Conservation (phyloP, 106 monocot species). For the Agapanthus africanus region DNA sequence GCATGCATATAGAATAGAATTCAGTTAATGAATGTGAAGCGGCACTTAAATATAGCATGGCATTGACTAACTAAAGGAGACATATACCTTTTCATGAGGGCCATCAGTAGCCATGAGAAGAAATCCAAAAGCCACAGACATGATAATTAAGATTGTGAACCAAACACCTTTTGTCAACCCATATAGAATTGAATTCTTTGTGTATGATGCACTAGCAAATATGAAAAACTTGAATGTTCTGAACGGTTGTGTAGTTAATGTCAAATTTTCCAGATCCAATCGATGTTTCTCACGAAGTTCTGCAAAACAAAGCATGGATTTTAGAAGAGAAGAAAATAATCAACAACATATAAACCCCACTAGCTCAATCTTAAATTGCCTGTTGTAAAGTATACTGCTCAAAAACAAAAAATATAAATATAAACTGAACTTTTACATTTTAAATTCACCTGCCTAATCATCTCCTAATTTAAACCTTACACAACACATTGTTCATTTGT, state of each 20-base stretch:
- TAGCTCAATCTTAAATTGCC: no score
- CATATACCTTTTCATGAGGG: slow-evolving; percentile 66
- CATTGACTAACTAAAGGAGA: no score
- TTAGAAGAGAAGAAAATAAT: background rate
- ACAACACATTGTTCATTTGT: no score
- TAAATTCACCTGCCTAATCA: no score
- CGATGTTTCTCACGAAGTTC: slow-evolving; percentile 53
- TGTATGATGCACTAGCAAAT: slow-evolving; percentile 37
- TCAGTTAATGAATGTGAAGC: no score
- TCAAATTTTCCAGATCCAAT: slow-evolving; percentile 56
- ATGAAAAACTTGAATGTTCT: slow-evolving; percentile 54
- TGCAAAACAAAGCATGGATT: slow-evolving; percentile 24
- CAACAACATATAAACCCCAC: background rate
- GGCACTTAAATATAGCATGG: no score
- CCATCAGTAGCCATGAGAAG: slow-evolving; percentile 49
- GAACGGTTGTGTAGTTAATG: slow-evolving; percentile 63
- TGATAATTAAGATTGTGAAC: slow-evolving; percentile 30
- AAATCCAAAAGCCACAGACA: slow-evolving; percentile 23
- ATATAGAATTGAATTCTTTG: slow-evolving; percentile 47
- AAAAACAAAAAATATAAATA: no score
- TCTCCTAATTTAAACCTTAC: no score
- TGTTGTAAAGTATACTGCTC: no score
- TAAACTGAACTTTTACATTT: no score
- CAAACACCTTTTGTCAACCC: slow-evolving; percentile 31
- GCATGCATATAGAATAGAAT: no score